These are phyloP conservation scores for Geosmithia morbida DNA, from an alignment of 2,329 filamentous ascomycete genomes.

Conservation along the genomic window DNA sequence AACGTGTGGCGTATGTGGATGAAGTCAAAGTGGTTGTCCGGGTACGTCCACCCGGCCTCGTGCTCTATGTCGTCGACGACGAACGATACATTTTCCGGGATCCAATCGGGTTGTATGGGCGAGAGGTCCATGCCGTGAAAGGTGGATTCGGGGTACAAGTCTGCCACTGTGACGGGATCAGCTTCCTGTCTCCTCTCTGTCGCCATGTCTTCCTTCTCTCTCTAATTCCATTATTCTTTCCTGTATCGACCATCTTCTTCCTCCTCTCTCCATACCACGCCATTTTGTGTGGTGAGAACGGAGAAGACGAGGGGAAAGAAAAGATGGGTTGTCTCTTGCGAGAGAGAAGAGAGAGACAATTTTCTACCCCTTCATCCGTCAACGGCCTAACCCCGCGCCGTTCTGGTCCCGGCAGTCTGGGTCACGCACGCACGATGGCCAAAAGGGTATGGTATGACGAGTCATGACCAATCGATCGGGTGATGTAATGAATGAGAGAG, in stretches of 20 bases:
- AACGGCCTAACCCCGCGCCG: not conserved
- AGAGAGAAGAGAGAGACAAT: no score
- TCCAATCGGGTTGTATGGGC: conserved; percentile 35
- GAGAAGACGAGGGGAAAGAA: no score
- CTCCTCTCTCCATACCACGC: no score
- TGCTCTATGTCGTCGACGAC: conserved; percentile 37
- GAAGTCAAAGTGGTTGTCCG: conserved; percentile 29
- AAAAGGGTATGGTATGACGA: not conserved
- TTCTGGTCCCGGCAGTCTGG: not conserved
- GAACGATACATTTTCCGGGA: conserved; percentile 35
- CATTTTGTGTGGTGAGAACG: no score
- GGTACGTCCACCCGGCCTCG: conserved; percentile 31
- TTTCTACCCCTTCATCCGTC: no score
- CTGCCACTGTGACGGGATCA: conserved; percentile 23
- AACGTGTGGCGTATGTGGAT: conserved; percentile 33
- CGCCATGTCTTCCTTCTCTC: no score
- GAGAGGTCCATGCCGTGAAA: conserved; percentile 36
- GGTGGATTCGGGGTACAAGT: conserved; percentile 25
- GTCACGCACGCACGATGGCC: not conserved
- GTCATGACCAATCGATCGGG: not conserved
- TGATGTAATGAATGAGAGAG: not conserved
- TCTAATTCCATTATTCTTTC: no score
- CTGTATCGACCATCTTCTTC: no score
- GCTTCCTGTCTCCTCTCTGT: not conserved
- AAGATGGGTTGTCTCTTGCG: no score